phyloP scores from a whole-genome alignment of 805 yeast species.

The Kazachstania martiniae region DNA sequence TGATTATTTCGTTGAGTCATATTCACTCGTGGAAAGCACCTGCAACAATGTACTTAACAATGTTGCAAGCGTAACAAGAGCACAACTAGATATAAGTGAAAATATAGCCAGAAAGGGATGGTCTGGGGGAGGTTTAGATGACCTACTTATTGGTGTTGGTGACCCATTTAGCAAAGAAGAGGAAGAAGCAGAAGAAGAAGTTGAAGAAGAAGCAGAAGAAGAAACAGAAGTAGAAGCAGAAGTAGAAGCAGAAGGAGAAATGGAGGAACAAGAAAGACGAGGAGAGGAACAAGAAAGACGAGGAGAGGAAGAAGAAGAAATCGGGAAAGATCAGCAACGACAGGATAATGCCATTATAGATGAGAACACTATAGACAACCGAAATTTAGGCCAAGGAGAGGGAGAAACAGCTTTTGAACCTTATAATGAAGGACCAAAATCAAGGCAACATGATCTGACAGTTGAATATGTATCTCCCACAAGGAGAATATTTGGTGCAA shows the following conservation, averaged over 20 bases:
- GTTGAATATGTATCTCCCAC: too few species aligned
- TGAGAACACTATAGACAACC: too few species aligned
- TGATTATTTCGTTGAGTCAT: conserved; percentile 59
- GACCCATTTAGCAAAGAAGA: conserved; percentile 43
- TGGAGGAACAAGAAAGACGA: not conserved
- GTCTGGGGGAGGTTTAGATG: conserved; percentile 81
- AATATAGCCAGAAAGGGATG: conserved; percentile 76
- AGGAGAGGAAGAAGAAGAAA: too few species aligned
- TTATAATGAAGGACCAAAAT: too few species aligned
- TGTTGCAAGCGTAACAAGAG: conserved; percentile 57
- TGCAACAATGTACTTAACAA: conserved; percentile 41
- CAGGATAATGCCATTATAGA: too few species aligned
- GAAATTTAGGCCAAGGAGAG: too few species aligned
- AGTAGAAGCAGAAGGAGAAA: not conserved
- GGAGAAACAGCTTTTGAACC: too few species aligned
- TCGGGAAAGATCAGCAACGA: too few species aligned
- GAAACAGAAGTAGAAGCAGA: not conserved
- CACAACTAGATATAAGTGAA: conserved; percentile 73
- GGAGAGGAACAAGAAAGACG: too few species aligned
- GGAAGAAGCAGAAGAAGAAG: conserved; percentile 8
- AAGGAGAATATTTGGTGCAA: too few species aligned
- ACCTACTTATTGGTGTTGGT: conserved; percentile 48
- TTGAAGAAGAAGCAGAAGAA: conserved; percentile 3
- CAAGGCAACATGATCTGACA: too few species aligned
- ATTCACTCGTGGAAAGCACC: conserved; percentile 51